Base-by-base conservation (phyloP, 306 rosid genomes). In the Vicia faba region DNA sequence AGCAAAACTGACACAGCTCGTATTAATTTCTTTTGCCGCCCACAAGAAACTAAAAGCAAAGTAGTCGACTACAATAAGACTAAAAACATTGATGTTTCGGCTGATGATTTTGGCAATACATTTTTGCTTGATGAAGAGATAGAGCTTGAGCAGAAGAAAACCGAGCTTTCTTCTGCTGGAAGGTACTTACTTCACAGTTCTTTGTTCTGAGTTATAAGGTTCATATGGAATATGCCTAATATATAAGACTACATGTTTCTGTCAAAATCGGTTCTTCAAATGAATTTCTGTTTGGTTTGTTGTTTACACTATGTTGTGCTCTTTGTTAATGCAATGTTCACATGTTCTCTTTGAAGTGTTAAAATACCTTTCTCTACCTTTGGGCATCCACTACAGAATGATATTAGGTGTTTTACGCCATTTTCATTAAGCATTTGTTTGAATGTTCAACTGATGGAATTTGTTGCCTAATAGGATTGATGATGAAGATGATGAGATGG, bases 111-210 rank as follows among this genome's bases (percentile, higher is more conserved):
- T 79, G 78, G 86, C 29, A 83, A 81, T 73, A 88, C 99, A 45
- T 93, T 93, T 84, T 78, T 93, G 99, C 88, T 93, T 8, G 99
- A 93, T 64, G 99, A 93, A 79, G 99, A 93, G 84, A 83, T 93
- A 15, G 99, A 93, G 74, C 79, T 86, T 11, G 99, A 90, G 80
- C 93, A 83, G 74, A 85, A 81, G 81, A 88, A 84, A 62, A 80
- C 73, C 46, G 83, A 75, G 60, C 38, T 43, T 74, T 81, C 85
- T 78, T 81, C 84, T 38, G 31, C 46, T 71, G 75, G 79, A 86
- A 90, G 97, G 99, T 87, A 82, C 45, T 63, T 2, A 82, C 44
- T 64, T 2, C 12, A 25, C 29, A 45, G 62, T 78, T 73, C 41
- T 60, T 16, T 46, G 11, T 55, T 43, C 64, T 50, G 67, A 68